Conservation (phyloP, 495 filamentous ascomycete species). For the Evernia prunastri region DNA sequence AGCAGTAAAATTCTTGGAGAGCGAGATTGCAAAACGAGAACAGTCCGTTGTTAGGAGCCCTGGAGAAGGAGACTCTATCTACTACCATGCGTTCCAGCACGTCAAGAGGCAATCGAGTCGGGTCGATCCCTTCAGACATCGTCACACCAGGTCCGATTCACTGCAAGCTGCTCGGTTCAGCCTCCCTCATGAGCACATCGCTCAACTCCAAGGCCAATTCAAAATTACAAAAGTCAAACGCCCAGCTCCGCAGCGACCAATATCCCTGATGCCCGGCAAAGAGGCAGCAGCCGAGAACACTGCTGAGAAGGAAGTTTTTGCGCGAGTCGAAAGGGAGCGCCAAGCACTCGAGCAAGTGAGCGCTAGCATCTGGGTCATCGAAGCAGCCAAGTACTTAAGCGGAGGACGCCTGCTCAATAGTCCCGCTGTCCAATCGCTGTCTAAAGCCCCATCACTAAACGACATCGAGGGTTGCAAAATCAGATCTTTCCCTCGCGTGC, state of each 20-base stretch:
- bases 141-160: conserved; percentile 79
- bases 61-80: conserved; percentile 64
- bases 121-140: conserved; percentile 76
- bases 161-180: conserved; percentile 73
- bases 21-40: conserved; percentile 39
- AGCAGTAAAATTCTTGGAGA: conserved; percentile 66
- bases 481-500: conserved; percentile 54
- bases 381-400: conserved; percentile 68
- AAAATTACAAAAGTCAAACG: conserved; percentile 47
- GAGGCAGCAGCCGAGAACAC: conserved; percentile 37
- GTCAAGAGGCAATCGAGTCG: conserved; percentile 51
- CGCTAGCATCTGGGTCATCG: conserved; percentile 71
- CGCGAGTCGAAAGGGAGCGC: conserved; percentile 64
- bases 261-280: conserved; percentile 49
- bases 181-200: conserved; percentile 55
- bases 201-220: conserved; percentile 72
- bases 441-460: conserved; percentile 24
- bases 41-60: conserved; percentile 26
- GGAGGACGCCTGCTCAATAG: conserved; percentile 74
- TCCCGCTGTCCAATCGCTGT: conserved; percentile 58
- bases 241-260: conserved; percentile 45
- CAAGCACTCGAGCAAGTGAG: conserved; percentile 70
- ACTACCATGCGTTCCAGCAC: conserved; percentile 82
- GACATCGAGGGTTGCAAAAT: conserved; percentile 19
- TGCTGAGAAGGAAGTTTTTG: conserved; percentile 43